Base-by-base conservation (phyloP, 108 stramenopile species). In the Chaetoceros tenuissimus region DNA sequence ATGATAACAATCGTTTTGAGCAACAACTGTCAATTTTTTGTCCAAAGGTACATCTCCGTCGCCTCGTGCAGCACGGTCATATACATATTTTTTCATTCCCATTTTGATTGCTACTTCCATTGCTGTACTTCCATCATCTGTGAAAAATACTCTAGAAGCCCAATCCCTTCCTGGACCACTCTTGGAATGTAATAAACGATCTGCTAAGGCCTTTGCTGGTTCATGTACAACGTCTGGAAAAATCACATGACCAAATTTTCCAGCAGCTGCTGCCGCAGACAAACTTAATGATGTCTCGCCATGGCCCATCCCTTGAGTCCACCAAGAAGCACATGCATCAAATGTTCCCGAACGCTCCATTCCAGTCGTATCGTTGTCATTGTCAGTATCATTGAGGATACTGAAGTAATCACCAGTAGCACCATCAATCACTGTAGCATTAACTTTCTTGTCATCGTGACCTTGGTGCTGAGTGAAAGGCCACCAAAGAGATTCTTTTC, bases 91-190 rank as follows among this genome's bases (percentile, higher is more conserved):
- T 43, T 60, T 59, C 59, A 67, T 49, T 47, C 46, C 66, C 66
- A 67, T 67, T 26, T 67, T 60, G 5, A 67, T 26, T 1, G 66
- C 50, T 3, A 51, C 66, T 60, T 67, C 66, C 59, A 67, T 51
- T n/a, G 28, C 50, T 43, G 59, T 59, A 52, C 30, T 19, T 19
- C 48, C 64, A 57, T 64, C 55, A 24, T 64, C 63, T 19, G 66
- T 52, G 31, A 60, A 67, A 26, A 67, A 60, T 2, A 60, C 66
- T 16, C 59, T 44, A 2, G 49, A 21, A 8, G 66, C 66, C 63
- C 63, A 64, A 3, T 13, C 56, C 2, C 55, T n/a, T 27, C 63
- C 63, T 2, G 63, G 63, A 24, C 63, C 63, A 17, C 34, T 40
- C 34, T 45, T 46, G 21, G 46, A 25, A 28, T 20, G 24, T 2